A percentile compares a stretch with the other conserved stretches of the same genome.
These are phyloP conservation scores for Aspergillus sp. DNA, from an alignment of 2,329 filamentous ascomycete species.

Conservation along the genomic window DNA sequence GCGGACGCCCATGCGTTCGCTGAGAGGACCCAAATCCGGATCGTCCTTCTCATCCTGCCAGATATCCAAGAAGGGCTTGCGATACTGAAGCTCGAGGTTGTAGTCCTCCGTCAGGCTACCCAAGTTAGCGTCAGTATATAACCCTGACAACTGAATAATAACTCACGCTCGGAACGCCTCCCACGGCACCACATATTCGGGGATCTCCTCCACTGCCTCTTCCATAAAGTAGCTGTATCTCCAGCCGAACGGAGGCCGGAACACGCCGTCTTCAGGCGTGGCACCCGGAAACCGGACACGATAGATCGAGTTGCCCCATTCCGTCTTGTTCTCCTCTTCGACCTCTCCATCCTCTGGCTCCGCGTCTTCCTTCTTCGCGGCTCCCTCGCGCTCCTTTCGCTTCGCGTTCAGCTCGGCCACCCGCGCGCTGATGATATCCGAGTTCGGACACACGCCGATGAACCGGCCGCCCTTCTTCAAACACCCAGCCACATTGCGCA, in stretches of 20 bases:
- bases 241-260: slow-evolving; percentile 94
- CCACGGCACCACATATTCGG: slow-evolving; percentile 98
- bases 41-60: slow-evolving; percentile 92
- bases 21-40: slow-evolving; percentile 73
- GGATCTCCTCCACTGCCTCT: slow-evolving; percentile 93
- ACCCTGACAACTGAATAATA: background rate
- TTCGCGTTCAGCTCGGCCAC: slow-evolving; percentile 75
- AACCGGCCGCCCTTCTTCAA: slow-evolving; percentile 93
- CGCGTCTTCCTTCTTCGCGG: slow-evolving; percentile 39
- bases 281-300: slow-evolving; percentile 81
- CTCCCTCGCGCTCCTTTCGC: slow-evolving; percentile 44
- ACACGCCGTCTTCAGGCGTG: slow-evolving; percentile 82
- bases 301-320: slow-evolving; percentile 95
- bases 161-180: slow-evolving; percentile 81
- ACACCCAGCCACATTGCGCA: slow-evolving; percentile 84
- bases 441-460: slow-evolving; percentile 95
- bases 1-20: slow-evolving; percentile 92
- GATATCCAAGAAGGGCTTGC: slow-evolving; percentile 84
- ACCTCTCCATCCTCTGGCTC: slow-evolving; percentile 46
- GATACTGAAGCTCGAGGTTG: slow-evolving; percentile 92
- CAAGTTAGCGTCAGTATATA: slow-evolving; percentile 9
- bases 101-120: slow-evolving; percentile 80
- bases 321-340: slow-evolving; percentile 64
- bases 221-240: slow-evolving; percentile 96
- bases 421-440: slow-evolving; percentile 77